Percentiles rank a stretch among this genome's conserved stretches.
phyloP scores from a whole-genome alignment of 2,329 filamentous ascomycete species.

The Geosmithia morbida region DNA sequence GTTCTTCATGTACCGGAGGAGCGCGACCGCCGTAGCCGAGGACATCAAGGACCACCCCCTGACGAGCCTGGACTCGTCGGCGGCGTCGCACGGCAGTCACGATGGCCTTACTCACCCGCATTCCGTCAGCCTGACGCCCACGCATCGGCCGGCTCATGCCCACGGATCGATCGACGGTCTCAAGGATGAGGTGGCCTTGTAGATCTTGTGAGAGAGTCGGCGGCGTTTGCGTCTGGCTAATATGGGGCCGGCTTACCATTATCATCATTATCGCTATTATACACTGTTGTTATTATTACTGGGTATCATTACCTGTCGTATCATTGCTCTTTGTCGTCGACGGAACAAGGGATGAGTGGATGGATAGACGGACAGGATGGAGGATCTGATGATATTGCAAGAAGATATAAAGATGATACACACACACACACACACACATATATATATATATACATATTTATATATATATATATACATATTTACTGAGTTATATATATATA shows the following conservation, averaged over 20 bases:
- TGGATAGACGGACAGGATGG: too few relatives aligned
- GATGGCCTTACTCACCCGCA: not conserved
- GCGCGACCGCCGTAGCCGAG: not conserved
- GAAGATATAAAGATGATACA: too few relatives aligned
- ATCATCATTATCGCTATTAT: too few relatives aligned
- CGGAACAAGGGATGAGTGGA: too few relatives aligned
- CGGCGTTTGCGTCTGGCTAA: not conserved
- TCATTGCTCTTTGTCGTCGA: too few relatives aligned
- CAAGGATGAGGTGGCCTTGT: not conserved
- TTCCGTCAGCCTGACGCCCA: conserved; percentile 20
- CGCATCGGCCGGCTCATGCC: conserved; percentile 18
- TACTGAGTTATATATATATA: too few relatives aligned
- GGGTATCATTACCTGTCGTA: too few relatives aligned
- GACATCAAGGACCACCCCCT: not conserved
- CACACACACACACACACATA: too few relatives aligned
- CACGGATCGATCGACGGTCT: not conserved
- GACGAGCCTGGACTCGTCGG: conserved; percentile 7
- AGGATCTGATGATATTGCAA: too few relatives aligned
- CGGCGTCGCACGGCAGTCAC: conserved; percentile 13
- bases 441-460: too few relatives aligned
- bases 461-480: too few relatives aligned
- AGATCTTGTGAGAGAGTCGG: not conserved
- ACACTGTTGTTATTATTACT: too few relatives aligned
- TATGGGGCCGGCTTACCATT: not conserved
- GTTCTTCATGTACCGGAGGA: conserved; percentile 51